phyloP scores from a whole-genome alignment of 495 filamentous ascomycete genomes.

The Bathelium albidoporum region DNA sequence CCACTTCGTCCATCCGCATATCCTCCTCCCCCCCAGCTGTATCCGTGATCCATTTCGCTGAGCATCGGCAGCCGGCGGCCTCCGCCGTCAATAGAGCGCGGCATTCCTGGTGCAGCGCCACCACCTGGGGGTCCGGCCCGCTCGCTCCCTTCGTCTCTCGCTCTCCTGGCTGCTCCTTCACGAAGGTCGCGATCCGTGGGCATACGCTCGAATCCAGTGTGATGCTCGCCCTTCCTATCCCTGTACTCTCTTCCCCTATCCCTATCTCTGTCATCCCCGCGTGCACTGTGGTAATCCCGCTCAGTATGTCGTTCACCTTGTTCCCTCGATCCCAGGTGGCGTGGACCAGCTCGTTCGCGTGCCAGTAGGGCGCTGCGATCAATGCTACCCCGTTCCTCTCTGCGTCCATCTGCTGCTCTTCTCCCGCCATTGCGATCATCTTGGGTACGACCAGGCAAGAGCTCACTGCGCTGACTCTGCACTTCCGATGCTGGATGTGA shows the following conservation, averaged over 20 bases:
- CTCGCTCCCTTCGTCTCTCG: background rate
- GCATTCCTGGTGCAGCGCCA: background rate
- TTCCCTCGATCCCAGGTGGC: background rate
- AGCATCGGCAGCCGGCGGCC: background rate
- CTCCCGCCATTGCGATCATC: background rate
- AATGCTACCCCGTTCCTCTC: too few species aligned
- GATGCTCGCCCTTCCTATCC: background rate
- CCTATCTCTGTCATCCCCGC: background rate
- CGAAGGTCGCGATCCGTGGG: background rate
- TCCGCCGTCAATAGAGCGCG: background rate
- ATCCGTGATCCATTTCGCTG: background rate
- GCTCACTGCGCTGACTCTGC: background rate
- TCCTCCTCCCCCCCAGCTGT: constrained; percentile 1
- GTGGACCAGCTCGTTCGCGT: background rate
- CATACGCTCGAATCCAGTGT: background rate
- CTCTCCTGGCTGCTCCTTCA: background rate
- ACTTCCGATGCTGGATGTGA: background rate
- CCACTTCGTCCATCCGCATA: constrained; percentile 8
- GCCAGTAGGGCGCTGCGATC: too few species aligned
- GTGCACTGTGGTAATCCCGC: background rate
- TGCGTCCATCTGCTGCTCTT: background rate
- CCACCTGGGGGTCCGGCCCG: background rate
- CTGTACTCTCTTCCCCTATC: background rate
- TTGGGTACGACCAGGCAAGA: background rate
- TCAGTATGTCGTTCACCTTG: background rate